Evolutionary conservation across 495 filamentous ascomycete genomes (phyloP).

Genomic region (Melanomma pulvis-pyrius): DNA sequence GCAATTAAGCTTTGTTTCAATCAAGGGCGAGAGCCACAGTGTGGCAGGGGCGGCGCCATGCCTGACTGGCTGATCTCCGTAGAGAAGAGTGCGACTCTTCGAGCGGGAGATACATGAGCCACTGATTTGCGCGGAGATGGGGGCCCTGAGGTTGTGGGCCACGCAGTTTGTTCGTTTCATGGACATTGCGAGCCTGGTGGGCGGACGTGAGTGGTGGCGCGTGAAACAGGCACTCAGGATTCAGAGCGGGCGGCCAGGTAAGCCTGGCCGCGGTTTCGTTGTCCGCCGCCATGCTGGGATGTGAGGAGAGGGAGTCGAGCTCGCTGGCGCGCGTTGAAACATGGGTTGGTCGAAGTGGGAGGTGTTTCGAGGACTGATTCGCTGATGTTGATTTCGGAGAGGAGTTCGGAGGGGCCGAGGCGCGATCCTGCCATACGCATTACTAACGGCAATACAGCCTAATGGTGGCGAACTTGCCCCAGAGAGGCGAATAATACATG

Average conservation of each 20-base stretch:
- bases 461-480: background rate
- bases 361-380: constrained; percentile 3
- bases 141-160: constrained; percentile 14
- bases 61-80: constrained; percentile 3
- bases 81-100: background rate
- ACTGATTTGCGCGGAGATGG: constrained; percentile 11
- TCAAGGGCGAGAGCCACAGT: constrained; percentile 11
- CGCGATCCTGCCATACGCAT: background rate
- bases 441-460: background rate
- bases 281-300: background rate
- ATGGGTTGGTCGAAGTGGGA: background rate
- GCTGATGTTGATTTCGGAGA: constrained; percentile 3
- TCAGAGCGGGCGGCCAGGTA: background rate
- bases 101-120: constrained; percentile 14
- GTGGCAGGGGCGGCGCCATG: constrained; percentile 6
- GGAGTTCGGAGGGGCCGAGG: background rate
- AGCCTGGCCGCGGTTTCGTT: constrained; percentile 1
- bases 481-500: background rate
- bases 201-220: constrained; percentile 15
- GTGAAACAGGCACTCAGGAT: constrained; percentile 14
- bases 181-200: constrained; percentile 8
- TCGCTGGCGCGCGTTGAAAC: constrained; percentile 7
- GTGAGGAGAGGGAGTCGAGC: background rate
- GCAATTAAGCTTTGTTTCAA: constrained; percentile 33
- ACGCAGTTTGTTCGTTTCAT: constrained; percentile 16